A percentile compares a stretch with the other conserved stretches of the same genome.
phyloP scores from a whole-genome alignment of 306 rosid genomes.

The Echinosophora koreensis region DNA sequence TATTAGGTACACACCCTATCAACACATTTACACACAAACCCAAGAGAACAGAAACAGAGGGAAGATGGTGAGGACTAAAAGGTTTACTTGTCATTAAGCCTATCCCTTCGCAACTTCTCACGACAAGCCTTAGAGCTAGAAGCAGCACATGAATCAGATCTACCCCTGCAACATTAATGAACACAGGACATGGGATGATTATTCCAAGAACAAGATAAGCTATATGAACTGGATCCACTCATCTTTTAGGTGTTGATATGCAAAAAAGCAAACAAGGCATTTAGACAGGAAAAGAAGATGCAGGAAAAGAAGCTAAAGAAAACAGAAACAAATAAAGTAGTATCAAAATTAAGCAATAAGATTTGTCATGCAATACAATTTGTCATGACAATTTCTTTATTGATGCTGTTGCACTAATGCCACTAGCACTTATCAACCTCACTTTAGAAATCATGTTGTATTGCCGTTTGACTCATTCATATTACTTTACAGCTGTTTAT shows the following conservation, averaged over 20 bases:
- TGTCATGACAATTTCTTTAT: background rate
- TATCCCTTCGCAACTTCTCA: constrained; percentile 94
- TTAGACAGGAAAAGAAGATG: constrained; percentile 16
- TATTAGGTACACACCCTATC: constrained; percentile 40
- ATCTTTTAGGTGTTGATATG: constrained; percentile 4
- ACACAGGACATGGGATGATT: constrained; percentile 24
- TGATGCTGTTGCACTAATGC: background rate
- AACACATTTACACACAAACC: constrained; percentile 35
- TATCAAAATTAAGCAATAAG: background rate
- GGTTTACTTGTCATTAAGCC: constrained; percentile 88
- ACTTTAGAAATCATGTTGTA: constrained; percentile 21
- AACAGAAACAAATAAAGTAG: background rate
- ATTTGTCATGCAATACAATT: background rate
- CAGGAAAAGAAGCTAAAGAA: constrained; percentile 3
- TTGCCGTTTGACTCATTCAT: constrained; percentile 32
- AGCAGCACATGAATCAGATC: constrained; percentile 70
- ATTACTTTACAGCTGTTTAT: constrained; percentile 9
- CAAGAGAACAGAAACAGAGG: constrained; percentile 4
- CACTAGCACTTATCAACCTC: constrained; percentile 1
- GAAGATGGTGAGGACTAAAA: constrained; percentile 2
- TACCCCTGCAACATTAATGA: constrained; percentile 62
- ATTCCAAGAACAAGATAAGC: constrained; percentile 13
- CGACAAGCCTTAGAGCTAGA: constrained; percentile 94
- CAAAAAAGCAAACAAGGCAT: background rate
- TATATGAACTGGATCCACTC: background rate